Percentiles rank a stretch among this genome's conserved stretches.
phyloP scores from a whole-genome alignment of 495 filamentous ascomycete species.

The Ascodesmis nigricans region DNA sequence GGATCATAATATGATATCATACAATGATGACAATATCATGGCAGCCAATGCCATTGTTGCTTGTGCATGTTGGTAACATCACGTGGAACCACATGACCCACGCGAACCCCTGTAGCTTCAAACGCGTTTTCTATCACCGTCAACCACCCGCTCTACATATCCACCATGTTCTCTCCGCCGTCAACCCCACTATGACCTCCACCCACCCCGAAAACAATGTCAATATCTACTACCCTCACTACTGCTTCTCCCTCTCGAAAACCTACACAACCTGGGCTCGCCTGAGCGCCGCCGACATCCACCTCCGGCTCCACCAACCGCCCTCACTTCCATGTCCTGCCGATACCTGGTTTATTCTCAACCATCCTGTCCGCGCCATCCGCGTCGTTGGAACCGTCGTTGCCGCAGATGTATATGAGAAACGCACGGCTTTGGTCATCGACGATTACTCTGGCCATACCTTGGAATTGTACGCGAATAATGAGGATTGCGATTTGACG shows the following conservation, averaged over 20 bases:
- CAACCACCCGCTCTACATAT: no score
- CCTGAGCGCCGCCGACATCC: conserved; percentile 47
- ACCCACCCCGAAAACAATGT: no score
- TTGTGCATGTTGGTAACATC: no score
- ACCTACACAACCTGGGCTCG: conserved; percentile 72
- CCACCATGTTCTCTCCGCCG: no score
- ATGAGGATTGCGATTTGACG: conserved; percentile 23
- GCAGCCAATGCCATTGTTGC: no score
- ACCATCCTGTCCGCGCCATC: conserved; percentile 80
- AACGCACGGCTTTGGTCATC: conserved; percentile 22
- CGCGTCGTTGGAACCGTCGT: conserved; percentile 57
- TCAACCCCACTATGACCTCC: no score
- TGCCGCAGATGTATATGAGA: conserved; percentile 41
- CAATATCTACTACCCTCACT: conserved; percentile 61
- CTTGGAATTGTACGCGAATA: conserved; percentile 31
- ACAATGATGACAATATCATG: no score
- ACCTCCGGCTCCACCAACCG: conserved; percentile 31
- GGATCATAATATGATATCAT: no score
- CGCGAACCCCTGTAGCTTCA: no score
- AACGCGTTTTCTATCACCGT: no score
- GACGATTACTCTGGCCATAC: conserved; percentile 72
- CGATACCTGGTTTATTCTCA: conserved; percentile 32
- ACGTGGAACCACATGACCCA: no score
- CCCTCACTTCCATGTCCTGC: conserved; percentile 45
- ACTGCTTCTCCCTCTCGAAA: conserved; percentile 63